Percentiles rank a stretch among this genome's conserved stretches.
Evolutionary conservation across 768 basidiomycete species (phyloP).

Genomic region (Tremella mesenterica): DNA sequence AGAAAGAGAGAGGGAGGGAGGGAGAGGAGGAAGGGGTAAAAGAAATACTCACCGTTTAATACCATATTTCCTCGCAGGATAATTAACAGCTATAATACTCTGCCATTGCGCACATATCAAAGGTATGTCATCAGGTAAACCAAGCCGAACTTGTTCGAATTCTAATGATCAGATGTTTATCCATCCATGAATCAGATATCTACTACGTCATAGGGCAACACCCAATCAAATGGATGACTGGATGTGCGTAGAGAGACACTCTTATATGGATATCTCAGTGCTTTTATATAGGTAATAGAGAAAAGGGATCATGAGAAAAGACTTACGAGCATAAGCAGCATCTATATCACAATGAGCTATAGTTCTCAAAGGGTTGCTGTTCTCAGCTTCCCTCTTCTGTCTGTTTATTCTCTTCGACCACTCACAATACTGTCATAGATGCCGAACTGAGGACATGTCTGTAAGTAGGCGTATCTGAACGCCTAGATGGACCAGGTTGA

Average conservation of each 20-base stretch:
- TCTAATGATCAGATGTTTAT: slow-evolving; percentile 43
- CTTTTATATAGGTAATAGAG: too few species aligned
- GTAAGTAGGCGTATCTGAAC: neutral
- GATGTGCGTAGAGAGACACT: too few species aligned
- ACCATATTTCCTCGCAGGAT: slow-evolving; percentile 83
- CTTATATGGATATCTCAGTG: too few species aligned
- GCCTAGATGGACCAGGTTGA: too few species aligned
- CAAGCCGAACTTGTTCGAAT: slow-evolving; percentile 76
- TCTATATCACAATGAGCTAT: slow-evolving; percentile 78
- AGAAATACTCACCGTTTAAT: slow-evolving; percentile 72
- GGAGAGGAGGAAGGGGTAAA: neutral
- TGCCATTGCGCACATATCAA: slow-evolving; percentile 38
- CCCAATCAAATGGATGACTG: too few species aligned
- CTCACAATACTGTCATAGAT: slow-evolving; percentile 35
- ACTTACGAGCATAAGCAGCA: slow-evolving; percentile 49
- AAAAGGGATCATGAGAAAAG: neutral
- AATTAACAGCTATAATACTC: slow-evolving; percentile 81
- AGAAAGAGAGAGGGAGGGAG: neutral
- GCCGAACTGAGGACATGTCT: slow-evolving; percentile 32
- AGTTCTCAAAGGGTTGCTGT: slow-evolving; percentile 49
- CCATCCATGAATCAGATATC: too few species aligned
- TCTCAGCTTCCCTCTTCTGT: neutral
- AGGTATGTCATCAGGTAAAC: slow-evolving; percentile 47
- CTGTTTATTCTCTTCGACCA: neutral
- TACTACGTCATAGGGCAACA: too few species aligned